phyloP scores from a whole-genome alignment of 2,329 filamentous ascomycete species.

The Calonectria crousiana region DNA sequence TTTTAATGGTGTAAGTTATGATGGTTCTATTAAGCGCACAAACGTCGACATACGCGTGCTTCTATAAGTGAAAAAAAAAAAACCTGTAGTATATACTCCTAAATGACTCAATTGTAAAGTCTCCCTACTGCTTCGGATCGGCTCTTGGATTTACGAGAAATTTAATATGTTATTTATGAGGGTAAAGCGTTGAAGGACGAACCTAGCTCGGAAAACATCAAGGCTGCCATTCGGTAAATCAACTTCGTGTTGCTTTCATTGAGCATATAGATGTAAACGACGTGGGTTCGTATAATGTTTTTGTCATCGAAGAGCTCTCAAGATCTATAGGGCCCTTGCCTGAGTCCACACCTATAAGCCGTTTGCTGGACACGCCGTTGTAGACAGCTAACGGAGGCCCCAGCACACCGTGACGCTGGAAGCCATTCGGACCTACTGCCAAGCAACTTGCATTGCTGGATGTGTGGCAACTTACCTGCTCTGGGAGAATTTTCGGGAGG shows the following conservation, averaged over 20 bases:
- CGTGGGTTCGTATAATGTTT: not conserved
- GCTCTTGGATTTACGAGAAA: not conserved
- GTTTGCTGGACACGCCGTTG: not conserved
- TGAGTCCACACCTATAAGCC: not conserved
- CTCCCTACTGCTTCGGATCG: not conserved
- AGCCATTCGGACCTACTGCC: not conserved
- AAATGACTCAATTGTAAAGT: not conserved
- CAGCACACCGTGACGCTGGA: not conserved
- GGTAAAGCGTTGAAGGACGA: not conserved
- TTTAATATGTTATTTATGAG: not conserved
- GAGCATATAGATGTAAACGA: not conserved
- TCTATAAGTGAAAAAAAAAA: no score
- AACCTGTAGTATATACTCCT: no score
- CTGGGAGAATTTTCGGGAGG: no score
- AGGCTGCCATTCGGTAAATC: not conserved
- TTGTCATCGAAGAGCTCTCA: not conserved
- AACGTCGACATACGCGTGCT: not conserved
- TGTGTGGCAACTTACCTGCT: not conserved
- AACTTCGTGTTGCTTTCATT: no score
- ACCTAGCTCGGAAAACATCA: no score
- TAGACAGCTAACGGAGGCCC: not conserved
- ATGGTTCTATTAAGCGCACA: not conserved
- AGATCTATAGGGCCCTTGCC: not conserved
- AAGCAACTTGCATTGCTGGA: not conserved
- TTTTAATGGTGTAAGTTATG: not conserved